Conservation (phyloP, 176 grass and related monocot species). For the Elymus sibiricus region DNA sequence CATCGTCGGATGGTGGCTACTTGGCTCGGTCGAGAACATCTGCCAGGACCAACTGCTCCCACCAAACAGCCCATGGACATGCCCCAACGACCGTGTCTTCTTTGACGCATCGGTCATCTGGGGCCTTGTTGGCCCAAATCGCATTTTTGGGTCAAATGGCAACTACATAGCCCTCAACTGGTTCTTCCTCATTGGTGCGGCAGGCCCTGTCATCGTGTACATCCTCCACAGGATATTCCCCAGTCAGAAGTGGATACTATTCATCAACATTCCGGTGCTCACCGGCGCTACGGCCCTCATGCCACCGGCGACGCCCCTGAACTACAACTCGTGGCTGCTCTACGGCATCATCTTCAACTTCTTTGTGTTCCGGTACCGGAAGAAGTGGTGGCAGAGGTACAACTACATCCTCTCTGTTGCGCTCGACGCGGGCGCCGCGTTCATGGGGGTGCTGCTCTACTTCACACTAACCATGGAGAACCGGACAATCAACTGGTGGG, state of each 20-base stretch:
- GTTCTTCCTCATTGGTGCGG: conserved; percentile 63
- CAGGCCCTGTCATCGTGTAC: conserved; percentile 60
- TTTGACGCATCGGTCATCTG: conserved; percentile 86
- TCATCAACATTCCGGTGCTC: conserved; percentile 82
- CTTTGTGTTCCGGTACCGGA: conserved; percentile 66
- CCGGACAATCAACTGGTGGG: conserved; percentile 54
- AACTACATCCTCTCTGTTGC: conserved; percentile 86
- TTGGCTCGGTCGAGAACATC: conserved; percentile 52
- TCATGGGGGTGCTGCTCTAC: conserved; percentile 79
- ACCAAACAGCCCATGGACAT: conserved; percentile 78
- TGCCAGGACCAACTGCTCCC: conserved; percentile 47
- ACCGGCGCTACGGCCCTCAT: conserved; percentile 57
- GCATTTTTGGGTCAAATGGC: conserved; percentile 58
- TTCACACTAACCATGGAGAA: conserved; percentile 64
- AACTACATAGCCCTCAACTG: conserved; percentile 61
- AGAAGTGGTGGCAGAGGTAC: conserved; percentile 85
- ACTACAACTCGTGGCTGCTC: conserved; percentile 71
- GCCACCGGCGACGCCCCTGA: conserved; percentile 65
- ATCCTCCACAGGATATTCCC: conserved; percentile 57
- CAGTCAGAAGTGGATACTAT: conserved; percentile 50
- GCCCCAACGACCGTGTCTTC: conserved; percentile 63
- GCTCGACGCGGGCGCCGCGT: conserved; percentile 59
- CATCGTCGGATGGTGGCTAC: conserved; percentile 66
- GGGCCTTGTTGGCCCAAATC: conserved; percentile 56
- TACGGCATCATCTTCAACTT: conserved; percentile 75